Conservation (phyloP, 2,329 filamentous ascomycete genomes). For the Lomentospora prolificans region DNA sequence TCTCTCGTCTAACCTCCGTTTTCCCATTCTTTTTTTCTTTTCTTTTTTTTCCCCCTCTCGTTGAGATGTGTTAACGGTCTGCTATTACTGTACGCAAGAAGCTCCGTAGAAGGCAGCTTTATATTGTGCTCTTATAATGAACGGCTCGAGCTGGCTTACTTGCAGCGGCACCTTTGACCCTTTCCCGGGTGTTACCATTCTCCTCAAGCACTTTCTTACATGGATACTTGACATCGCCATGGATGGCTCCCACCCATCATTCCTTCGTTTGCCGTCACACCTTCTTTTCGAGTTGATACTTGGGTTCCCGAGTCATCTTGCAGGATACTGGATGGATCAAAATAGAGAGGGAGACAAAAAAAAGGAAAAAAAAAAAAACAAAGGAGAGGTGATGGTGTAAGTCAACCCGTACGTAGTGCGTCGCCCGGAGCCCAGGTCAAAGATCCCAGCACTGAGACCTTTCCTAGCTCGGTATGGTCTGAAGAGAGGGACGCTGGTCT, state of each 20-base stretch:
- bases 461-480: not conserved
- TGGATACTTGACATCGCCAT: no score
- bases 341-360: not conserved
- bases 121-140: not conserved
- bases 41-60: not conserved
- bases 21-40: not conserved
- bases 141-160: not conserved
- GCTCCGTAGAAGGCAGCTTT: no score
- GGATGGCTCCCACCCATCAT: no score
- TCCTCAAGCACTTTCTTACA: no score
- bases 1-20: no score
- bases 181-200: no score
- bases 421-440: no score
- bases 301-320: not conserved
- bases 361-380: not conserved
- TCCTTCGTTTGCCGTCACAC: no score
- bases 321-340: not conserved
- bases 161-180: no score
- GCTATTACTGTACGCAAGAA: not conserved
- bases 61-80: not conserved
- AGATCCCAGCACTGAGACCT: no score
- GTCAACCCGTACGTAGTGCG: not conserved
- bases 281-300: no score
- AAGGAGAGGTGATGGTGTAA: not conserved
- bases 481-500: not conserved